Evolutionary conservation across 257 asterid species (phyloP).

Genomic region (Coffea canephora): DNA sequence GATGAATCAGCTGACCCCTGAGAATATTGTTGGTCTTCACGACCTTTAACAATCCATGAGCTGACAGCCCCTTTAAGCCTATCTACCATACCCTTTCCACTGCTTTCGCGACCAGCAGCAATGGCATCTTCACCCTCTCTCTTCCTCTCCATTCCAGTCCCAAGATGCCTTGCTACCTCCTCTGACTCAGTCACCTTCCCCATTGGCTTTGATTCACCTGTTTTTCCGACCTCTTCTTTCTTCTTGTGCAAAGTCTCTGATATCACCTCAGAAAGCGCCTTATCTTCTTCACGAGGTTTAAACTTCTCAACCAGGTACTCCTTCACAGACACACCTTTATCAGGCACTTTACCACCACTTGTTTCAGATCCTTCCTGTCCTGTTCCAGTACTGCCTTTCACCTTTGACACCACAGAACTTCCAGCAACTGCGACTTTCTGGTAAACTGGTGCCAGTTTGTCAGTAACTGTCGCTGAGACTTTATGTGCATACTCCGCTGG

Average conservation of each 20-base stretch:
- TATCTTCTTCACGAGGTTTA: slow-evolving; percentile 76
- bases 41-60: slow-evolving; percentile 58
- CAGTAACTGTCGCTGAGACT: slow-evolving; percentile 26
- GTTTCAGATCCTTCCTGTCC: slow-evolving; percentile 8
- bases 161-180: slow-evolving; percentile 44
- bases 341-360: slow-evolving; percentile 15
- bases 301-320: slow-evolving; percentile 50
- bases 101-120: slow-evolving; percentile 30
- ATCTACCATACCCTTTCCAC: slow-evolving; percentile 47
- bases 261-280: slow-evolving; percentile 61
- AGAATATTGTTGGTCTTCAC: slow-evolving; percentile 27
- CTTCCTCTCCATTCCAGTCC: slow-evolving; percentile 27
- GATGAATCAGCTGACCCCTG: slow-evolving; percentile 6
- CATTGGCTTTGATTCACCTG: slow-evolving; percentile 16
- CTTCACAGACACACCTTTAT: slow-evolving; percentile 57
- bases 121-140: slow-evolving; percentile 41
- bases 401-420: slow-evolving; percentile 36
- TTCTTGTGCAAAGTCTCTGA: slow-evolving; percentile 37
- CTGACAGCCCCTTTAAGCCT: slow-evolving; percentile 49
- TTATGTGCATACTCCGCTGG: slow-evolving; percentile 37
- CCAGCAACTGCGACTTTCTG: slow-evolving; percentile 37
- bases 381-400: slow-evolving; percentile 19
- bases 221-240: slow-evolving; percentile 27
- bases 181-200: slow-evolving; percentile 53
- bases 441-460: slow-evolving; percentile 35